These are phyloP conservation scores for Beta macrorhiza DNA, from an alignment of 179 eudicot genomes.

Conservation along the genomic window DNA sequence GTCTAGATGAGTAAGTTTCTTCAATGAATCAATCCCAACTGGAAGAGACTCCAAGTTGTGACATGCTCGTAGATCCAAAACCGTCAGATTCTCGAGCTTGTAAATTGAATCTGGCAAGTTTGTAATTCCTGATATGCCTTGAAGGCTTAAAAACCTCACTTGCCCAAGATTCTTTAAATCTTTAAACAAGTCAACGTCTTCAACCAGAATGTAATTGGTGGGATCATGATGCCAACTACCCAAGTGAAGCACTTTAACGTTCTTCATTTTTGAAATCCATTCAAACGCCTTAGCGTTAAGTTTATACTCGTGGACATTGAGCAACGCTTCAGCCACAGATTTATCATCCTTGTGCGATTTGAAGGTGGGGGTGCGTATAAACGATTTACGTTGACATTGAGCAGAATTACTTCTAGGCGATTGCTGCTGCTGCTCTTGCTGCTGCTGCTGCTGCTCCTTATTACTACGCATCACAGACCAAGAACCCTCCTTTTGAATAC, in stretches of 20 bases:
- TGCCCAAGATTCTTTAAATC: background rate
- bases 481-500: background rate
- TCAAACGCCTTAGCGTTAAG: background rate
- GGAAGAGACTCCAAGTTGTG: slow-evolving; percentile 1
- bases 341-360: too few relatives aligned
- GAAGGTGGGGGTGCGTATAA: too few relatives aligned
- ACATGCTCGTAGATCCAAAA: slow-evolving; percentile 19
- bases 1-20: slow-evolving; percentile 4
- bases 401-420: too few relatives aligned
- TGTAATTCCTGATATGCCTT: slow-evolving; percentile 13
- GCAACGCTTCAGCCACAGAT: background rate
- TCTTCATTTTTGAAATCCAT: background rate
- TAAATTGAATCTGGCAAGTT: slow-evolving; percentile 8
- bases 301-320: background rate
- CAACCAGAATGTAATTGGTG: background rate
- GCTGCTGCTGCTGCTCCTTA: too few relatives aligned
- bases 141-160: background rate
- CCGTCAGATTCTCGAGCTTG: slow-evolving; percentile 3
- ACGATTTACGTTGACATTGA: too few relatives aligned
- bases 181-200: background rate
- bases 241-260: slow-evolving; percentile 7
- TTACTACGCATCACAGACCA: background rate
- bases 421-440: too few relatives aligned
- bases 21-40: background rate
- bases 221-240: slow-evolving; percentile 11